Evolutionary conservation across 352 stramenopile species (phyloP), one percentile per base, ranked within the genome.

Genomic region (Phytophthora lateralis): DNA sequence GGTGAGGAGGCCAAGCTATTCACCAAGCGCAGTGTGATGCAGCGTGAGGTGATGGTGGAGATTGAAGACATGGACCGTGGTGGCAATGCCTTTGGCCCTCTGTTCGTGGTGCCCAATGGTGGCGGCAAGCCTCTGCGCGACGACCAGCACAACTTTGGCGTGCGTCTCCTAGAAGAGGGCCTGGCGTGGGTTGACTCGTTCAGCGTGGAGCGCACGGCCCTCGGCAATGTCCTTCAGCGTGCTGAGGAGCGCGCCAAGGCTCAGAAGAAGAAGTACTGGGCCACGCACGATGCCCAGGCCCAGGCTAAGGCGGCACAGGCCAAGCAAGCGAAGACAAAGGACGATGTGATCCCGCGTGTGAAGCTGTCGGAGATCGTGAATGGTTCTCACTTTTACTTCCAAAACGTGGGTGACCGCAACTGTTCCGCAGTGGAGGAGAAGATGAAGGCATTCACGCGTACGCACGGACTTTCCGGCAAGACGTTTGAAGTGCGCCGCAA

Each of bases 191-290:
- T 98, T 4, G 96, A 98, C 48, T 82, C 88, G 27, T 95, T 97
- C 64, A 98, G 96, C 39, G 88, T 96, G 46, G 95, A 98, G 52
- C 96, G 97, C 55, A 97, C 92, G 15, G 85, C 85, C 43, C 82
- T 92, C 17, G 76, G 61, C 21, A 73, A 84, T 11, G 72, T 96
- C 35, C 69, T 97, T 20, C 66, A 88, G 50, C 83, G 80, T 27
- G 80, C 90, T 3, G 86, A 98, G 76, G 87, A 92, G 6, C 76
- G 62, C 26, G 97, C 96, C 27, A 94, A 98, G 75, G 54, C 84
- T 8, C 88, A 90, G n/a, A 97, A 96, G 69, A 89, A 97, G 49
- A 97, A 98, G 64, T 89, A 98, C 66, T 99, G 96, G 96, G 80
- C 87, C 66, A 88, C 82, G 17, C 92, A 97, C 21, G 78, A 97